A percentile compares a stretch with the other conserved stretches of the same genome.
Evolutionary conservation across 352 stramenopile species (phyloP).

Genomic region (Globisporangium rhizosaccharum): DNA sequence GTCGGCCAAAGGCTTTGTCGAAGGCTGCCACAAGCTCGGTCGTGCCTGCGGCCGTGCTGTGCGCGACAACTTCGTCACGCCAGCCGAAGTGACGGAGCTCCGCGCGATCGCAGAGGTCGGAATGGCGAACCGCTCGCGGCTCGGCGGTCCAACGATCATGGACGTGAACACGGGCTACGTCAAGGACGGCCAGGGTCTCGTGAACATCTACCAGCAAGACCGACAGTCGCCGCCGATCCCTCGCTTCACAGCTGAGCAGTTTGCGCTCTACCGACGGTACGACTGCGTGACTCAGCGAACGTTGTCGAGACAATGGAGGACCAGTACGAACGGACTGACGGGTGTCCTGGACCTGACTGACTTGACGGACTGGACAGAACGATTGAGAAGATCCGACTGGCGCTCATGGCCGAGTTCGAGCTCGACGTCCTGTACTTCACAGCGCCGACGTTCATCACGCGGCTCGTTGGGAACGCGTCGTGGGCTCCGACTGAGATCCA

Average conservation of each 20-base stretch:
- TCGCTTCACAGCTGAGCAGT: conserved; percentile 79
- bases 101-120: conserved; percentile 78
- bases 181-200: conserved; percentile 78
- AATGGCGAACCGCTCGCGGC: conserved; percentile 65
- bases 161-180: conserved; percentile 89
- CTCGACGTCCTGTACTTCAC: conserved; percentile 86
- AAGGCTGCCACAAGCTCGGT: conserved; percentile 59
- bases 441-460: conserved; percentile 91
- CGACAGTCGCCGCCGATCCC: conserved; percentile 33
- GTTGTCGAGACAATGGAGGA: neutral
- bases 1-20: conserved; percentile 35
- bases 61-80: conserved; percentile 68
- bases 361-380: conserved; percentile 15
- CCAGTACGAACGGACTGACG: too few species aligned
- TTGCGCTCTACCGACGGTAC: conserved; percentile 72
- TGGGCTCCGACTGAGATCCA: conserved; percentile 81
- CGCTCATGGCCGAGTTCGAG: conserved; percentile 77
- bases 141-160: conserved; percentile 89
- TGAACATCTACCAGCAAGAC: conserved; percentile 85
- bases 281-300: neutral
- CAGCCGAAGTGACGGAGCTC: conserved; percentile 59
- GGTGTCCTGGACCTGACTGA: too few species aligned
- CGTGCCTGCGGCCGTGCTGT: conserved; percentile 65
- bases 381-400: conserved; percentile 75
- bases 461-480: conserved; percentile 76